These are phyloP conservation scores for Rhodotorula taiwanensis DNA, from an alignment of 768 basidiomycete species.

Conservation along the genomic window DNA sequence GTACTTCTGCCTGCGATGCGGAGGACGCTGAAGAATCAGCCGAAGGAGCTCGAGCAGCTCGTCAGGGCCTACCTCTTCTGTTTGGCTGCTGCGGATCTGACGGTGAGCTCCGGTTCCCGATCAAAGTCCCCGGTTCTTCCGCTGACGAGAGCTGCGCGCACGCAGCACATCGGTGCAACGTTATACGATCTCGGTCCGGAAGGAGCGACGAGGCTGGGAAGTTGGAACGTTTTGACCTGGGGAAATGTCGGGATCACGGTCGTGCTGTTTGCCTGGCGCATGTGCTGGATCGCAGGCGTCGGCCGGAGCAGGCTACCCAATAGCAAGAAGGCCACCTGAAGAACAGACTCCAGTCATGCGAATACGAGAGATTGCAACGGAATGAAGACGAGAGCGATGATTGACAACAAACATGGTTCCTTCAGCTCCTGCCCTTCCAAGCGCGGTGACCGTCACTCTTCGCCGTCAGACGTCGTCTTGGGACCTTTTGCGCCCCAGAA, in stretches of 20 bases:
- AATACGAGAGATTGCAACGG: too few species aligned
- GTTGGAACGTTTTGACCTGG: slow-evolving; percentile 19
- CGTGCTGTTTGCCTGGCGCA: slow-evolving; percentile 10
- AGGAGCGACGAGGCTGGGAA: background rate
- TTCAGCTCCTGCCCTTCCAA: too few species aligned
- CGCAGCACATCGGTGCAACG: slow-evolving; percentile 17
- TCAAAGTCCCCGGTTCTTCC: background rate
- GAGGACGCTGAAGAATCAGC: background rate
- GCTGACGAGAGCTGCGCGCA: too few species aligned
- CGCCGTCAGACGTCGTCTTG: too few species aligned
- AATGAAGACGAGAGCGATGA: too few species aligned
- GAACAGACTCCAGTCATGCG: too few species aligned
- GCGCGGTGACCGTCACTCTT: too few species aligned
- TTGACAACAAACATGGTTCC: too few species aligned
- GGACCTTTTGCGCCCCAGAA: background rate
- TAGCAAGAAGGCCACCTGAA: too few species aligned
- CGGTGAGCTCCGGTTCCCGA: background rate
- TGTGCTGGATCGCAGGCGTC: slow-evolving; percentile 20
- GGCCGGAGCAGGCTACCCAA: too few species aligned
- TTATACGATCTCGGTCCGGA: slow-evolving; percentile 17
- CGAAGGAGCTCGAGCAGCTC: slow-evolving; percentile 1
- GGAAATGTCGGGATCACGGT: slow-evolving; percentile 25
- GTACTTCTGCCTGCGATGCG: background rate
- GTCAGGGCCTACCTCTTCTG: slow-evolving; percentile 7
- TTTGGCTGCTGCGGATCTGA: slow-evolving; percentile 22